Conservation (phyloP, 1,284 basidiomycete species). For the Golubevia pallescens region DNA sequence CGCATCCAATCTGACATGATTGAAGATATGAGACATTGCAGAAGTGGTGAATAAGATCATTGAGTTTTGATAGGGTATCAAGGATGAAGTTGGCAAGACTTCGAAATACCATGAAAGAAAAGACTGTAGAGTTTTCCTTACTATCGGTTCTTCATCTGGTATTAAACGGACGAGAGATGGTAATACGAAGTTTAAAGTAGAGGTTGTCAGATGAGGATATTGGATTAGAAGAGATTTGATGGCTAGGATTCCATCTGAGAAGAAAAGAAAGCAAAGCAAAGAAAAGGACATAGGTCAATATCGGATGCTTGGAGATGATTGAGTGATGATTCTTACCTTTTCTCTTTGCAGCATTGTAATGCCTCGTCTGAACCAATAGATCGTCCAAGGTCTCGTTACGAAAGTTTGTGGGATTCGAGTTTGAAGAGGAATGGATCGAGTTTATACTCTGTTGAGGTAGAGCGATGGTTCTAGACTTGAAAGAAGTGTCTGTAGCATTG, state of each 20-base stretch:
- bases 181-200: constrained; percentile 73
- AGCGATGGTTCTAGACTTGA: constrained; percentile 75
- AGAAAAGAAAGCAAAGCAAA: neutral
- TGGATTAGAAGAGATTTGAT: constrained; percentile 79
- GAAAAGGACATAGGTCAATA: too few relatives aligned
- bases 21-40: constrained; percentile 91
- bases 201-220: constrained; percentile 71
- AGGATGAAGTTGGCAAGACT: neutral
- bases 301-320: neutral
- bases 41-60: constrained; percentile 74
- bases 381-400: constrained; percentile 77
- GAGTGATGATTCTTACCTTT: constrained; percentile 67
- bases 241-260: constrained; percentile 78
- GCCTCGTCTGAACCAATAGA: constrained; percentile 78
- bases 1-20: constrained; percentile 88
- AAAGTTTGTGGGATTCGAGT: constrained; percentile 18
- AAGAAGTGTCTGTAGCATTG: constrained; percentile 92
- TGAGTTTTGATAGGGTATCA: neutral
- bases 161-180: constrained; percentile 76
- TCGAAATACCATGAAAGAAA: constrained; percentile 15
- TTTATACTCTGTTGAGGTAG: constrained; percentile 48
- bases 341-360: constrained; percentile 78
- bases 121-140: constrained; percentile 3
- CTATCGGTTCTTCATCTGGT: constrained; percentile 67
- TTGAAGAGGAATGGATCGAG: neutral